Conservation (phyloP, 306 rosid genomes). For the Acacia confusa region DNA sequence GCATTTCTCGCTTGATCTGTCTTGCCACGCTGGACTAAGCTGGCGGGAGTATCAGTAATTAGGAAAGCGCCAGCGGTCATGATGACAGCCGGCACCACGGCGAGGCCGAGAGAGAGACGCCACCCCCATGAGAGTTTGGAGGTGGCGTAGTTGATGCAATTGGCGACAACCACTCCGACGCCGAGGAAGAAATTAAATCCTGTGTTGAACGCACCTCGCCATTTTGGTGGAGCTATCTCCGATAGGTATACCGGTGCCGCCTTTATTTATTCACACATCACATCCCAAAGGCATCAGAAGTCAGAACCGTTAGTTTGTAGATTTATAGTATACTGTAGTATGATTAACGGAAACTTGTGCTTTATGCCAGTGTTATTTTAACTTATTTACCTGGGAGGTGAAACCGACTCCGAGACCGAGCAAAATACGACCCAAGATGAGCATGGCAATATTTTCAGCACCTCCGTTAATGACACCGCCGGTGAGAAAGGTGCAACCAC, state of each 20-base stretch:
- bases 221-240: conserved; percentile 74
- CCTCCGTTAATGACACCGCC: conserved; percentile 70
- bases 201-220: conserved; percentile 79
- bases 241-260: conserved; percentile 72
- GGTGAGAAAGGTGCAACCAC: conserved; percentile 55
- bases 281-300: not conserved
- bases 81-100: conserved; percentile 49
- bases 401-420: conserved; percentile 78
- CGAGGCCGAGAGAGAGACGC: conserved; percentile 74
- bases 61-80: conserved; percentile 55
- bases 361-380: not conserved
- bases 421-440: conserved; percentile 70
- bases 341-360: not conserved
- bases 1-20: conserved; percentile 49
- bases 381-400: conserved; percentile 60
- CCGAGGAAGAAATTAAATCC: conserved; percentile 68
- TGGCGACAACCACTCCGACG: conserved; percentile 53
- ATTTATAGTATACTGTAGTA: not conserved
- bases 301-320: not conserved
- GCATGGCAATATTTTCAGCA: conserved; percentile 62
- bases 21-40: conserved; percentile 61
- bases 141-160: conserved; percentile 59
- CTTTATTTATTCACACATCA: conserved; percentile 28
- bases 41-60: conserved; percentile 58
- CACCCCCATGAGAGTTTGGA: conserved; percentile 63